Base-by-base conservation (phyloP, 2,329 filamentous ascomycete species). In the Didymella lethalis region DNA sequence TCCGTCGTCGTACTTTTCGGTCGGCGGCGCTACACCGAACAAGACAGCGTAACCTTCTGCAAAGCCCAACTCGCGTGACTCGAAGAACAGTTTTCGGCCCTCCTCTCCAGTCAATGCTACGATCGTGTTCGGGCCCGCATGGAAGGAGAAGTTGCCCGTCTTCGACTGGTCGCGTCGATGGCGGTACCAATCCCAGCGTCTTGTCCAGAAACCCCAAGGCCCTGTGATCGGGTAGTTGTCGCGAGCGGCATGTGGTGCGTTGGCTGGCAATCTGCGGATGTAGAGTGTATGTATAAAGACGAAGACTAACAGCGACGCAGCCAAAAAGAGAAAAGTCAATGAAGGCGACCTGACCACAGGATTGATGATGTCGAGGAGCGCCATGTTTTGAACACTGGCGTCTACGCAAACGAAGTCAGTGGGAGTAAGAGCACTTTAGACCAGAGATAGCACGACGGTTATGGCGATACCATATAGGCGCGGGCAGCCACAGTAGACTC, bases 141-240 rank as follows among this genome's bases (percentile, higher is more conserved):
- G 80, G 64, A 84, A 85, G 50, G 77, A 80, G 63, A 84, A 85
- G 48, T 81, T 80, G 26, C 81, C 81, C 1, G 75, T 78, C 5
- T 63, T 50, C 0, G 75, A 76, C 7, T 72, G 60, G 14, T 61
- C 63, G 7, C 64, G 63, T 10, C 75, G 74, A n/a, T 76, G 56
- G 18, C 64, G 64, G 52, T 79, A 78, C 65, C 83, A 85, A 26
- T 81, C 77, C 69, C 76, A 78, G 51, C 83, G 75, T 16, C 74
- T 59, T 3, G 79, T 80, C 74, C 83, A 85, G 74, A 83, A 85
- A 0, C 71, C 69, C 26, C 78, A 55, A 1, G 79, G 74, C 2
- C 83, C 83, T 3, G 82, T 56, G 8, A 85, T 60, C 0, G 83
- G 83, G 23, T 61, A 61, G 50, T 73, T 65, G 47, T 66, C 66